Evolutionary conservation across 345 rosid genomes (phyloP).

Genomic region (Carallia pectinifolia): DNA sequence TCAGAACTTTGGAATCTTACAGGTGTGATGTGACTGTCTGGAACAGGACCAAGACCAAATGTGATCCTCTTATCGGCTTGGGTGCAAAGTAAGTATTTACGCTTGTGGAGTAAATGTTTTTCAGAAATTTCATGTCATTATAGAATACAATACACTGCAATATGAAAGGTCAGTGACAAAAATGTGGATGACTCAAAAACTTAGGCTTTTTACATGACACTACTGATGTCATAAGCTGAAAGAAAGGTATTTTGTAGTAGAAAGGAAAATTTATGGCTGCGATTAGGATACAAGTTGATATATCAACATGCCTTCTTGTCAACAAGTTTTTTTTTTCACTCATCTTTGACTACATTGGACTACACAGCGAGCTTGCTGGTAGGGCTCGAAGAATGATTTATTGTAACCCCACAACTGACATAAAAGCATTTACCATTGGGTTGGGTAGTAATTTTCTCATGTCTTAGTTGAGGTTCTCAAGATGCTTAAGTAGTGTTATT

Average conservation of each 20-base stretch:
- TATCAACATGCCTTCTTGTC: neutral
- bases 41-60: constrained; percentile 92
- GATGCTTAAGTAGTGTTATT: no score
- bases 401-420: no score
- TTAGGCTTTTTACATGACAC: neutral
- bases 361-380: no score
- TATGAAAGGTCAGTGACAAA: neutral
- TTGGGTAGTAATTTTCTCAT: no score
- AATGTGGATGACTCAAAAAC: neutral
- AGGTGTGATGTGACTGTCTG: constrained; percentile 89
- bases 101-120: neutral
- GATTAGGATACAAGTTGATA: neutral
- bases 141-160: neutral
- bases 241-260: no score
- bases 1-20: constrained; percentile 15
- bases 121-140: neutral
- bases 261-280: no score
- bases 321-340: no score
- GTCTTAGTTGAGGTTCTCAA: no score
- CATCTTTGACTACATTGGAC: neutral
- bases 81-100: constrained; percentile 76
- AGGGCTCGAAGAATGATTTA: no score
- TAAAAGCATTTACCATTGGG: no score
- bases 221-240: neutral
- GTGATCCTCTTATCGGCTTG: constrained; percentile 74